phyloP scores from a whole-genome alignment of 805 yeast species.

The Candida dendrica region DNA sequence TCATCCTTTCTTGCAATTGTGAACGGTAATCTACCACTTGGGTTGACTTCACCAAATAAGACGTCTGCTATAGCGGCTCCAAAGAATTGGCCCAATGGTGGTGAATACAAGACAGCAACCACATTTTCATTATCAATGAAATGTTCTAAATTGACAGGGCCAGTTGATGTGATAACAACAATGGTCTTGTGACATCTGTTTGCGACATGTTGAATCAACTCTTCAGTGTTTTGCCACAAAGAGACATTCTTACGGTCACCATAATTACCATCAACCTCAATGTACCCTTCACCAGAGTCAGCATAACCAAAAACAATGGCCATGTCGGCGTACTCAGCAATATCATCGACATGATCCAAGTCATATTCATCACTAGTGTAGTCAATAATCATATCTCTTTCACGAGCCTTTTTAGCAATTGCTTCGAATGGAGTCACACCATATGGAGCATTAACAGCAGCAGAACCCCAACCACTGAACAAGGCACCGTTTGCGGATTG shows the following conservation, averaged over 20 bases:
- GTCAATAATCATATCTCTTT: constrained; percentile 38
- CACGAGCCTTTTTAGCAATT: constrained; percentile 38
- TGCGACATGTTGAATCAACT: constrained; percentile 41
- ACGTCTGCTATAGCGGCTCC: constrained; percentile 55
- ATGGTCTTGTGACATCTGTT: constrained; percentile 45
- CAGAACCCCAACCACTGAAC: constrained; percentile 61
- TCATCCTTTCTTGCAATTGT: constrained; percentile 47
- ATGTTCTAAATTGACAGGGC: constrained; percentile 51
- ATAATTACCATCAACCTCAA: constrained; percentile 48
- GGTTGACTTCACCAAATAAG: constrained; percentile 53
- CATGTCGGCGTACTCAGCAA: constrained; percentile 44
- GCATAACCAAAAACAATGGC: constrained; percentile 49
- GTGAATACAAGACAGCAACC: constrained; percentile 47
- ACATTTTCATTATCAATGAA: constrained; percentile 51
- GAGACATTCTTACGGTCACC: constrained; percentile 52
- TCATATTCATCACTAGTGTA: constrained; percentile 39
- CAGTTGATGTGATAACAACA: constrained; percentile 54
- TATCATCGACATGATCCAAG: constrained; percentile 33
- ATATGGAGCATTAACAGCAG: constrained; percentile 47
- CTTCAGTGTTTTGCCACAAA: constrained; percentile 53
- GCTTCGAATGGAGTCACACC: constrained; percentile 56
- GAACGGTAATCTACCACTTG: constrained; percentile 58
- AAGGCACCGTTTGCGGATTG: constrained; percentile 46
- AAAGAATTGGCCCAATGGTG: constrained; percentile 49
- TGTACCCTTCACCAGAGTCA: constrained; percentile 52